Percentiles rank a stretch among this genome's conserved stretches.
Conservation (phyloP, 164 flowering plant genomes). For the Macadamia integrifolia region DNA sequence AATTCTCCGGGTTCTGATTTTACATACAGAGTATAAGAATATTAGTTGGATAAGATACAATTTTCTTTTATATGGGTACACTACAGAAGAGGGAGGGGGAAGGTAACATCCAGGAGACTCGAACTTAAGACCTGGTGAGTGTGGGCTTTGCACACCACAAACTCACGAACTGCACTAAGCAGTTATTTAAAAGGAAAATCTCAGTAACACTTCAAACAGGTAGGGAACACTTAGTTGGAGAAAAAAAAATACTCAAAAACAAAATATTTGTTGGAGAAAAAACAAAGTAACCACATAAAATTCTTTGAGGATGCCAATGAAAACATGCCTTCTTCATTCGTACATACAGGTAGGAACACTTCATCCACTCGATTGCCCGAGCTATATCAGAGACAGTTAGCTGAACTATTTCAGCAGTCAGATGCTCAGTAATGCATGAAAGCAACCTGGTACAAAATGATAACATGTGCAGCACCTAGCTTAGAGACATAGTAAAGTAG, state of each 20-base stretch:
- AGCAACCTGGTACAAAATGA: slow-evolving; percentile 53
- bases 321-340: slow-evolving; percentile 84
- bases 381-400: slow-evolving; percentile 76
- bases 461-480: slow-evolving; percentile 5
- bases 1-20: slow-evolving; percentile 74
- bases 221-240: no score
- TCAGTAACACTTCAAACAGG: no score
- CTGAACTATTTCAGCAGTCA: slow-evolving; percentile 97
- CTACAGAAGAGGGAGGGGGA: no score
- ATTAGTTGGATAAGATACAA: background rate
- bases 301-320: slow-evolving; percentile 3
- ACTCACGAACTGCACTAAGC: no score
- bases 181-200: no score
- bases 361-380: slow-evolving; percentile 93
- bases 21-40: slow-evolving; percentile 17
- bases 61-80: no score
- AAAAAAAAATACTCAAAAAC: no score
- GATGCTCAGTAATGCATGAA: slow-evolving; percentile 83
- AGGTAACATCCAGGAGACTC: no score
- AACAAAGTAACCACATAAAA: slow-evolving; percentile 1
- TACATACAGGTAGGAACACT: slow-evolving; percentile 86
- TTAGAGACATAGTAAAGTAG: background rate
- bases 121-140: no score
- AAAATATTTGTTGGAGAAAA: slow-evolving; percentile 6
- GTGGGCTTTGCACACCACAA: no score